phyloP scores from a whole-genome alignment of 768 basidiomycete genomes.

The Panaeolus cyanescens region DNA sequence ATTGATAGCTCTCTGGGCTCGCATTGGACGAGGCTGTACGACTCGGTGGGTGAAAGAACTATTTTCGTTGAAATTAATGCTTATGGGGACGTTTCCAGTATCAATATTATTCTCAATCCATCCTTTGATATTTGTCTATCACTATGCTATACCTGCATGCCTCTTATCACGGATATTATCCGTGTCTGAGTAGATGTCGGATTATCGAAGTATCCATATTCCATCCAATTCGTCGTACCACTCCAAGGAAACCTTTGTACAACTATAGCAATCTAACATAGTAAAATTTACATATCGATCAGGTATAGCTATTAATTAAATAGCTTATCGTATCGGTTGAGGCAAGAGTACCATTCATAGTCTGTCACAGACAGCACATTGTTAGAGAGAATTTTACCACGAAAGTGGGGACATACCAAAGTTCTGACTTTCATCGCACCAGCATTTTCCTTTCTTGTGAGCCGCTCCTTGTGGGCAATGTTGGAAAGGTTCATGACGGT shows the following conservation, averaged over 20 bases:
- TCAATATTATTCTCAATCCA: conserved; percentile 94
- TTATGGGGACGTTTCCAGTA: conserved; percentile 48
- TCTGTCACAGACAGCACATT: conserved; percentile 38
- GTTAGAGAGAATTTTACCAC: background rate
- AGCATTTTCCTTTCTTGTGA: conserved; percentile 81
- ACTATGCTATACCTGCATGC: background rate
- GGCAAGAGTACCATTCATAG: conserved; percentile 87
- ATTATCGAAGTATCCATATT: no score
- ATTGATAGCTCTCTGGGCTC: conserved; percentile 91
- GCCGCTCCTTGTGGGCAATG: conserved; percentile 83
- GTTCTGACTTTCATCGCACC: conserved; percentile 76
- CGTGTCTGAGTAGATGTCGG: background rate
- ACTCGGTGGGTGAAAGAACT: conserved; percentile 63
- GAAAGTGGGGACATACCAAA: conserved; percentile 74
- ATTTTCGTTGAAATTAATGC: background rate
- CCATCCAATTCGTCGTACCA: background rate
- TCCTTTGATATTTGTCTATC: conserved; percentile 45
- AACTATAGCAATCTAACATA: background rate
- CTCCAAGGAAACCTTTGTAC: background rate
- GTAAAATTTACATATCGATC: background rate
- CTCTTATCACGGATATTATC: background rate
- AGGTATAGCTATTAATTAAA: conserved; percentile 31
- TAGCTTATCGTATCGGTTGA: conserved; percentile 71
- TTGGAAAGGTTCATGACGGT: conserved; percentile 92
- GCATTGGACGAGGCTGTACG: conserved; percentile 94